These are phyloP conservation scores for Avena atlantica DNA, from an alignment of 176 grass and related monocot genomes.

Conservation along the genomic window DNA sequence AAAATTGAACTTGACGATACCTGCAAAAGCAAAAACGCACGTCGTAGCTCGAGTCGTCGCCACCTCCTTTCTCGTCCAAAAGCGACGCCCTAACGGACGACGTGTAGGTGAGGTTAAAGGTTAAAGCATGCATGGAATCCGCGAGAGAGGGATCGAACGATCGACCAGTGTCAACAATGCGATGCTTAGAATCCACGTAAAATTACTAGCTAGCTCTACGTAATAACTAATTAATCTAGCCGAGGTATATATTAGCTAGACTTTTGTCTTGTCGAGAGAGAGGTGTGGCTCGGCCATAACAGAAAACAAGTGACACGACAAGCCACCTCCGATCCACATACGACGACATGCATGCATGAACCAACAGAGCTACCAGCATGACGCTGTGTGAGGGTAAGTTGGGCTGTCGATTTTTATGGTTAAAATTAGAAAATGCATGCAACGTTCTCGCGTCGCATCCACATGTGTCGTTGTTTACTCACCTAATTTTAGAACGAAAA, in stretches of 20 bases:
- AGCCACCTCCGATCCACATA: conserved; percentile 37
- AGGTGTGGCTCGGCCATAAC: conserved; percentile 6
- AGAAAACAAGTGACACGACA: conserved; percentile 43
- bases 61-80: conserved; percentile 43
- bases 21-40: conserved; percentile 24
- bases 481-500: conserved; percentile 27
- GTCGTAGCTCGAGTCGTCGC: conserved; percentile 20
- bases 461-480: conserved; percentile 39
- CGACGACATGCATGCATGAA: not conserved
- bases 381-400: conserved; percentile 19
- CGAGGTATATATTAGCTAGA: not conserved
- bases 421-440: conserved; percentile 13
- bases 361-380: not conserved
- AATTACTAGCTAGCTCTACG: not conserved
- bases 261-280: conserved; percentile 33
- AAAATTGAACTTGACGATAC: conserved; percentile 3
- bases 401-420: conserved; percentile 16
- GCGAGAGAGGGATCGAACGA: conserved; percentile 24
- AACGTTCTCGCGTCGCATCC: not conserved
- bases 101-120: conserved; percentile 38
- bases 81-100: conserved; percentile 51
- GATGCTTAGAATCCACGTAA: conserved; percentile 59
- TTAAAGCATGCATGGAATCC: conserved; percentile 43
- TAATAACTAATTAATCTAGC: not conserved
- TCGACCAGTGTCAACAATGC: conserved; percentile 6